A percentile compares a stretch with the other conserved stretches of the same genome.
phyloP scores from a whole-genome alignment of 2,329 filamentous ascomycete species.

The Clonostachys byssicola region DNA sequence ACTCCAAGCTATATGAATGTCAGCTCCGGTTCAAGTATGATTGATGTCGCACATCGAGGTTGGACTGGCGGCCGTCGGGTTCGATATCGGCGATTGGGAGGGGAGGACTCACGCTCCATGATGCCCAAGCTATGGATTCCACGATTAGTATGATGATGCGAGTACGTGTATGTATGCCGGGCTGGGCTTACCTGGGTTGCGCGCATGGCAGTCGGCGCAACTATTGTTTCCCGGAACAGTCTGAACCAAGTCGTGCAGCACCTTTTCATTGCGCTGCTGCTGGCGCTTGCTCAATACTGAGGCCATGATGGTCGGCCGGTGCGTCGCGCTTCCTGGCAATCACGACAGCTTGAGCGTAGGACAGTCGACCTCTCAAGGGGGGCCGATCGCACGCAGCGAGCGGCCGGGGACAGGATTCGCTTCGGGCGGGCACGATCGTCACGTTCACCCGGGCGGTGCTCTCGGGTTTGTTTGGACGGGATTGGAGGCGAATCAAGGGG shows the following conservation, averaged over 20 bases:
- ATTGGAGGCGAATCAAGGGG: no score
- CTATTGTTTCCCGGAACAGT: slow-evolving; percentile 81
- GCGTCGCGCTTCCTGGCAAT: not conserved
- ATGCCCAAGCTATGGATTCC: slow-evolving; percentile 72
- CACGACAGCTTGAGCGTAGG: no score
- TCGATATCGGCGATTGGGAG: not conserved
- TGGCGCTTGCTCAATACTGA: slow-evolving; percentile 86
- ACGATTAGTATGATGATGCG: no score
- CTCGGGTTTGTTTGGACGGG: no score
- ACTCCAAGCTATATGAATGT: slow-evolving; percentile 68
- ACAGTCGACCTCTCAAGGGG: no score
- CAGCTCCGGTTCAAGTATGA: no score
- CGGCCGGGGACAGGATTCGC: no score
- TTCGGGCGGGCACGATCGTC: no score
- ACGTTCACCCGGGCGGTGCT: no score
- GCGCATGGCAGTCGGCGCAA: slow-evolving; percentile 89
- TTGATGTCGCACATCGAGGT: not conserved
- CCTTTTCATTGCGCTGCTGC: slow-evolving; percentile 93
- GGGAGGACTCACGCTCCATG: slow-evolving; percentile 61
- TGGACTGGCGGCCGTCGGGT: not conserved
- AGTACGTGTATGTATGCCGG: no score
- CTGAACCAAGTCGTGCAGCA: slow-evolving; percentile 84
- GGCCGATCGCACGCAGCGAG: no score
- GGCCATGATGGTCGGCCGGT: slow-evolving; percentile 49
- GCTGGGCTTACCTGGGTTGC: slow-evolving; percentile 74